These are phyloP conservation scores for Ceratocystis colombiana DNA, from an alignment of 2,329 filamentous ascomycete species.

Conservation along the genomic window DNA sequence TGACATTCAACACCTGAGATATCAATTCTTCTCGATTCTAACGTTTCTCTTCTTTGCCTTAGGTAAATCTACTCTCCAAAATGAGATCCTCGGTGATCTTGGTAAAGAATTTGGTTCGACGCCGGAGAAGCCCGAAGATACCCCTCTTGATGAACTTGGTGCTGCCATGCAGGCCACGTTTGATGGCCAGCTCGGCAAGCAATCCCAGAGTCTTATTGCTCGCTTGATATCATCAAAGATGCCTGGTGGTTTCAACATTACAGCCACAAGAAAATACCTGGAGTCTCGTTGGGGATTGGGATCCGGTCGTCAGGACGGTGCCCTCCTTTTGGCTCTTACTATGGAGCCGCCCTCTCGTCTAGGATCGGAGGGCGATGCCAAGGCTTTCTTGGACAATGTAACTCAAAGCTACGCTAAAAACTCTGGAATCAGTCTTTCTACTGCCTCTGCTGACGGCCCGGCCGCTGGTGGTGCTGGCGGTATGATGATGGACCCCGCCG, in stretches of 20 bases:
- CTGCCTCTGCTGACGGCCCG: conserved; percentile 62
- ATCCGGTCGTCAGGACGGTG: conserved; percentile 79
- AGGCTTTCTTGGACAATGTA: conserved; percentile 80
- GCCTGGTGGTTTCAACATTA: conserved; percentile 99
- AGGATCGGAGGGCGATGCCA: conserved; percentile 81
- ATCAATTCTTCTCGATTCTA: neutral
- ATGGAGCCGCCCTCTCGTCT: conserved; percentile 85
- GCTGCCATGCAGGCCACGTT: conserved; percentile 97
- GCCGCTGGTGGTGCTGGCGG: conserved; percentile 58
- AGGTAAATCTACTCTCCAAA: conserved; percentile 98
- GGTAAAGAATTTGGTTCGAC: conserved; percentile 98
- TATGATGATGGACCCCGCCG: conserved; percentile 99
- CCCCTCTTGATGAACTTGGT: conserved; percentile 87
- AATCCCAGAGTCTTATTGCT: conserved; percentile 84
- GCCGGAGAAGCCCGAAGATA: conserved; percentile 96
- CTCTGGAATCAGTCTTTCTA: conserved; percentile 73
- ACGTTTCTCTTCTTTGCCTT: conserved; percentile 19
- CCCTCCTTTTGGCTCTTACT: conserved; percentile 77
- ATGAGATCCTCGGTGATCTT: conserved; percentile 94
- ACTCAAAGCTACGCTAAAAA: conserved; percentile 79
- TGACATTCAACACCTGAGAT: neutral
- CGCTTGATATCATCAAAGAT: conserved; percentile 97
- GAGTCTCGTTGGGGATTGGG: conserved; percentile 88
- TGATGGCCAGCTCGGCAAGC: conserved; percentile 95
- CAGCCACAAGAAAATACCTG: conserved; percentile 84